These are phyloP conservation scores for Fusarium annulatum DNA, from an alignment of 2,329 filamentous ascomycete genomes.

Conservation along the genomic window DNA sequence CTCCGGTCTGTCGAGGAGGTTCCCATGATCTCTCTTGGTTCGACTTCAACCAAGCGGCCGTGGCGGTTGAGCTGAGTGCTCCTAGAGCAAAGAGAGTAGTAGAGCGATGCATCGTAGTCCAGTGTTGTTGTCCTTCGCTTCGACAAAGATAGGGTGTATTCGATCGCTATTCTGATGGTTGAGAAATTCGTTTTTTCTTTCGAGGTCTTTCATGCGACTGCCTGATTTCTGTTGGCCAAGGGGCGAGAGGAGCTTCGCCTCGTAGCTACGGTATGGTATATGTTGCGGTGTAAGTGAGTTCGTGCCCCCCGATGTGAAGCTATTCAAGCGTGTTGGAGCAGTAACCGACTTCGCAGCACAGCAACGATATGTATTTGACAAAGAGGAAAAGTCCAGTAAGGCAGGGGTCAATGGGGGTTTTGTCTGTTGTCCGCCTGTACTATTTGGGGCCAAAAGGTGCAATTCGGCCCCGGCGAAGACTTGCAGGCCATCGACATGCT, in stretches of 20 bases:
- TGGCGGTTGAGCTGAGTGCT: slow-evolving; percentile 38
- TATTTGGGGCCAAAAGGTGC: slow-evolving; percentile 4
- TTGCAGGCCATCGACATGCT: slow-evolving; percentile 6
- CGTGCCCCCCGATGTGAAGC: slow-evolving; percentile 11
- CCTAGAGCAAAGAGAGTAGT: slow-evolving; percentile 40
- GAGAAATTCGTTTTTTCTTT: neutral
- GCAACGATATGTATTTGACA: neutral
- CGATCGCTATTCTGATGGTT: neutral
- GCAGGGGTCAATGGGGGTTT: slow-evolving; percentile 32
- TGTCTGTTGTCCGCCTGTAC: slow-evolving; percentile 23
- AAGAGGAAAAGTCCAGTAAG: neutral
- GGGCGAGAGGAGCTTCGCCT: neutral
- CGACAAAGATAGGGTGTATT: neutral
- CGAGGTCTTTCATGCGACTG: neutral
- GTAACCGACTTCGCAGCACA: neutral
- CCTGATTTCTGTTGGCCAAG: neutral
- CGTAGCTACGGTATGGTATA: neutral
- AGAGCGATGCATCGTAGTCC: slow-evolving; percentile 30
- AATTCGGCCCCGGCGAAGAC: slow-evolving; percentile 3
- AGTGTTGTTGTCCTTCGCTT: neutral
- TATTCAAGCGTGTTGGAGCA: slow-evolving; percentile 13
- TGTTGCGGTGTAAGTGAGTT: slow-evolving; percentile 7
- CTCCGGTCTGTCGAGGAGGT: slow-evolving; percentile 42
- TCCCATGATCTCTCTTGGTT: slow-evolving; percentile 45
- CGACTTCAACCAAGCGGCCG: slow-evolving; percentile 42